These are phyloP conservation scores for Hyaloscypha hepaticicola DNA, from an alignment of 495 filamentous ascomycete species.

Conservation along the genomic window DNA sequence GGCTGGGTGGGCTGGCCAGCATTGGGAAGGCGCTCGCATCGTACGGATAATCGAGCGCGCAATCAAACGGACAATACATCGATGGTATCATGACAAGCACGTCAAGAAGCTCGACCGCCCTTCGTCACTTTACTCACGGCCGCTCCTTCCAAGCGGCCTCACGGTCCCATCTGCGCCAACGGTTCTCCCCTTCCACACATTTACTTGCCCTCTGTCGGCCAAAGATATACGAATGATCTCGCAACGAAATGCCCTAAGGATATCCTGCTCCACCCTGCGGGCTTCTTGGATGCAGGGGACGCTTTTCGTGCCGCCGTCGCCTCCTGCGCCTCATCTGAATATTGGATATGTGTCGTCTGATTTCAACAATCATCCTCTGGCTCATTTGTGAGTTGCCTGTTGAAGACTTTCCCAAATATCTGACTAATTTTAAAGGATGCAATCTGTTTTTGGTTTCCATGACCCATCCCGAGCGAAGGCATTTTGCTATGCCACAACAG, in stretches of 20 bases:
- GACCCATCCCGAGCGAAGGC: slow-evolving; percentile 70
- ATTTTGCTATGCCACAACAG: slow-evolving; percentile 95
- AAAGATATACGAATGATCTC: slow-evolving; percentile 95
- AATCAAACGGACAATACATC: slow-evolving; percentile 70
- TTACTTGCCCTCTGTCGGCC: slow-evolving; percentile 90
- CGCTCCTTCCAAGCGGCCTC: slow-evolving; percentile 70
- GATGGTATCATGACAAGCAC: slow-evolving; percentile 87
- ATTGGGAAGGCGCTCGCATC: slow-evolving; percentile 86
- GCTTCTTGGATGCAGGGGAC: slow-evolving; percentile 80
- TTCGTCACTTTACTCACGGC: slow-evolving; percentile 63
- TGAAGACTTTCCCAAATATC: background rate
- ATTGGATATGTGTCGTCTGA: slow-evolving; percentile 97
- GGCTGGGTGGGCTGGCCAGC: slow-evolving; percentile 66
- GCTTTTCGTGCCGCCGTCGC: slow-evolving; percentile 79
- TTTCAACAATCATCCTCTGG: slow-evolving; percentile 98
- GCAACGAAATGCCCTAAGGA: slow-evolving; percentile 89
- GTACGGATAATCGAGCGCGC: slow-evolving; percentile 86
- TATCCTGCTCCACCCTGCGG: slow-evolving; percentile 83
- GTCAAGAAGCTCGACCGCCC: slow-evolving; percentile 59
- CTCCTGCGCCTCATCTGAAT: slow-evolving; percentile 78
- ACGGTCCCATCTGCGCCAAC: slow-evolving; percentile 89
- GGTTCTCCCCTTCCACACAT: slow-evolving; percentile 97
- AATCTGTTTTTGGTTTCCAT: slow-evolving; percentile 96
- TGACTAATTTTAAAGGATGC: slow-evolving; percentile 61
- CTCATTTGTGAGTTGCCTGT: slow-evolving; percentile 61